Base-by-base conservation (phyloP, 805 yeast genomes). In the Candida endomychidarum region DNA sequence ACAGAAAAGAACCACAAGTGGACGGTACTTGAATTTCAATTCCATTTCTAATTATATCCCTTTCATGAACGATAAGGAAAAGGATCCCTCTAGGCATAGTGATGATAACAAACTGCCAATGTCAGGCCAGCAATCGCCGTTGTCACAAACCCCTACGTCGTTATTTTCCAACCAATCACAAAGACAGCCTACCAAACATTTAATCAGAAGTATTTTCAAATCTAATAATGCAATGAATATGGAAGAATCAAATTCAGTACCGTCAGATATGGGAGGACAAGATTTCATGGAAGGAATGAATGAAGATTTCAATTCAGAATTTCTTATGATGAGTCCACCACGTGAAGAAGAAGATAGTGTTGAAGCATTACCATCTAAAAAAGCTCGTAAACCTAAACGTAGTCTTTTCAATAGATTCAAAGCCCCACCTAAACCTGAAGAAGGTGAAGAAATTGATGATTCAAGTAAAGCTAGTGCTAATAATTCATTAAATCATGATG, bases 331-430 rank as follows among this genome's bases (percentile, higher is more conserved):
- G 42, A 53, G 55, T 32, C 58, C 57, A 1, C 43, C 50, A 1
- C 50, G 47, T 25, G 61, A 57, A 28, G 61, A 56, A 12, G 59
- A 54, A 26, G 60, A 57, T 11, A 27, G 21, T 3, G 18, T 46
- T 9, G 54, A 53, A 9, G 23, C 41, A 2, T 30, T 40, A 15
- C 47, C 49, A 4, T 22, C 38, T 24, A 65, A 67, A 44, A 34
- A 63, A 41, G 49, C 56, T 1, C 64, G 58, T 37, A 54, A 63
- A 28, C 45, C 67, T 1, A 63, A 61, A 43, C 49, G 70, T 38
- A 55, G 65, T 43, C 49, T 69, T 22, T 68, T 69, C 50, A 67
- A 59, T 2, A 56, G 75, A 35, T 68, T 69, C 47, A 69, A 68
- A 46, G 40, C 54, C 2, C 56, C 56, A 1, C 8, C 21, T 4